Percentiles rank a stretch among this genome's conserved stretches.
These are phyloP conservation scores for Pulveroboletus ravenelii DNA, from an alignment of 768 basidiomycete species.

Conservation along the genomic window DNA sequence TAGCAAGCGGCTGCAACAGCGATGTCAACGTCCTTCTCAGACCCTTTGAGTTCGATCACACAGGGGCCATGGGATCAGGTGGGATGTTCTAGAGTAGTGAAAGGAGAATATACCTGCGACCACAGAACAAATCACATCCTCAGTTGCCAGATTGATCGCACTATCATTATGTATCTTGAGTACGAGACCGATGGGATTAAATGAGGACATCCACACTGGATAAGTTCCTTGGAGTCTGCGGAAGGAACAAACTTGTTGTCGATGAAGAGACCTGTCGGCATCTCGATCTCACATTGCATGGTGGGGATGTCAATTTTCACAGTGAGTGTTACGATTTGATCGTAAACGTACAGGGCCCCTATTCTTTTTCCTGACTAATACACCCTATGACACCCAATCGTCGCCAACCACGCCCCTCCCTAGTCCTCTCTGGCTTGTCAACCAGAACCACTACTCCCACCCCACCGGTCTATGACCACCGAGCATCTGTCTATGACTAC, in stretches of 20 bases:
- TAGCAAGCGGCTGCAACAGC: no score
- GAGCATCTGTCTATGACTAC: no score
- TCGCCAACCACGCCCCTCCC: no score
- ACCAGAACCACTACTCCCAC: no score
- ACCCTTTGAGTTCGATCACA: slow-evolving; percentile 38
- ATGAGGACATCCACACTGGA: slow-evolving; percentile 45
- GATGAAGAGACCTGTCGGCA: slow-evolving; percentile 87
- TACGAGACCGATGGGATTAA: slow-evolving; percentile 4
- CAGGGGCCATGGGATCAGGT: neutral
- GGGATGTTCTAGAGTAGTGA: neutral
- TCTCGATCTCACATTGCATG: slow-evolving; percentile 46
- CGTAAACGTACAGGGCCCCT: no score
- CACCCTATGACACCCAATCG: no score
- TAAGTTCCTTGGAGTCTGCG: slow-evolving; percentile 57
- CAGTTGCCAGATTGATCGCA: slow-evolving; percentile 76
- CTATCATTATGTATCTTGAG: slow-evolving; percentile 34
- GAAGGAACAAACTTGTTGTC: slow-evolving; percentile 86
- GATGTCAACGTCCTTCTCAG: slow-evolving; percentile 71
- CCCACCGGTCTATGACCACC: no score
- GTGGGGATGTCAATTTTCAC: slow-evolving; percentile 38
- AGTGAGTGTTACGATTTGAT: no score
- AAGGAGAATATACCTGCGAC: slow-evolving; percentile 44
- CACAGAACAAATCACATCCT: slow-evolving; percentile 65
- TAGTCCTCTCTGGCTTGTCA: no score
- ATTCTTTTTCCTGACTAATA: no score